Conservation (phyloP, 2,329 filamentous ascomycete genomes). For the Aureobasidium musti region DNA sequence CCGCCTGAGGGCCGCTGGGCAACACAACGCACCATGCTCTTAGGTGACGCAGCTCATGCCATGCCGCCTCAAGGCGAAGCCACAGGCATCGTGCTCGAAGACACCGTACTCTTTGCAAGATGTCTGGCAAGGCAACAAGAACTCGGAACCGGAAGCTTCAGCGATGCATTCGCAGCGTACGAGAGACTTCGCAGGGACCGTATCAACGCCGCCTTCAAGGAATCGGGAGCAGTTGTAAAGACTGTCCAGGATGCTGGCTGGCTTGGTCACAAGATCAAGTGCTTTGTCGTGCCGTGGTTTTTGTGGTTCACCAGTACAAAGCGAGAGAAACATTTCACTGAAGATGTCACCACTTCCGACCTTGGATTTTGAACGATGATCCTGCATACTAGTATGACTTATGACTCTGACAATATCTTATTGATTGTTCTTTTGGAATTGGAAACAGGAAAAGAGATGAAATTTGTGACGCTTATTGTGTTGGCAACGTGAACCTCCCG, state of each 20-base stretch:
- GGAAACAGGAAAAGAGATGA: too few relatives aligned
- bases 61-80: constrained; percentile 57
- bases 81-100: constrained; percentile 56
- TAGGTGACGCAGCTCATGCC: constrained; percentile 52
- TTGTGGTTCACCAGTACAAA: constrained; percentile 48
- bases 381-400: neutral
- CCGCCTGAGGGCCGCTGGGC: constrained; percentile 49
- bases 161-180: constrained; percentile 53
- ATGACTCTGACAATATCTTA: neutral
- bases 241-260: constrained; percentile 50
- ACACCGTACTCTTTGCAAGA: constrained; percentile 53
- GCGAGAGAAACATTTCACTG: constrained; percentile 49
- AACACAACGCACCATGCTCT: constrained; percentile 48
- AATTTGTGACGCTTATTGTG: neutral
- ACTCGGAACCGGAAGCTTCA: constrained; percentile 43
- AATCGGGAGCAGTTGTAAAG: constrained; percentile 50
- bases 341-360: constrained; percentile 49
- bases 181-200: constrained; percentile 49
- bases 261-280: constrained; percentile 50
- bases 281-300: constrained; percentile 51
- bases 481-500: too few relatives aligned
- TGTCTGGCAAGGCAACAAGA: constrained; percentile 49
- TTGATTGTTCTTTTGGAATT: neutral
- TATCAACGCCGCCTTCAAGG: constrained; percentile 51
- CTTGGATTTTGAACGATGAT: constrained; percentile 36